These are phyloP conservation scores for Datura wrightii DNA, from an alignment of 257 asterid genomes.

Conservation along the genomic window DNA sequence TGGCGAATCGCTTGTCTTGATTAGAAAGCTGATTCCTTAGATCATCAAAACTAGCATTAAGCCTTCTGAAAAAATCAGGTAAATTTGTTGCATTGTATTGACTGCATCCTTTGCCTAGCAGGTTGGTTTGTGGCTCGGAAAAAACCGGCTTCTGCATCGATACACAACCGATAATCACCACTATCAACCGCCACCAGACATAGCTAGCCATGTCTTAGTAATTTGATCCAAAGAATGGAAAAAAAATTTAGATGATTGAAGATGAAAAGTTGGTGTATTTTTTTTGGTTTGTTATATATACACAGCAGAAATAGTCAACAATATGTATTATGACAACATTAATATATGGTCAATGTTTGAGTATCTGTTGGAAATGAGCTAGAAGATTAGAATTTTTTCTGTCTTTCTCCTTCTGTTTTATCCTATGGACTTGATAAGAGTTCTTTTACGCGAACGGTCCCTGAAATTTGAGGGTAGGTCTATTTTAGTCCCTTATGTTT, in stretches of 20 bases:
- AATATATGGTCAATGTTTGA: not conserved
- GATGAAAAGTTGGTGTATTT: not conserved
- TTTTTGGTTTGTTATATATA: not conserved
- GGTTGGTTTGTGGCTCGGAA: slow-evolving; percentile 66
- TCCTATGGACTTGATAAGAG: not conserved
- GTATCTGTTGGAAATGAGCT: not conserved
- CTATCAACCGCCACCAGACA: slow-evolving; percentile 31
- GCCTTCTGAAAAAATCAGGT: slow-evolving; percentile 55
- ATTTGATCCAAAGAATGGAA: not conserved
- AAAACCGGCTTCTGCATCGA: slow-evolving; percentile 29
- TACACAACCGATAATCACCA: slow-evolving; percentile 21
- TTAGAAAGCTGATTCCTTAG: slow-evolving; percentile 59
- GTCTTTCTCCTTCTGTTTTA: not conserved
- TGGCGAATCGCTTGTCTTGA: slow-evolving; percentile 58
- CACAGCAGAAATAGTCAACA: not conserved
- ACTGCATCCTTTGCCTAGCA: slow-evolving; percentile 69
- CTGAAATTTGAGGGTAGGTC: not conserved
- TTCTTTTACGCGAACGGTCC: not conserved
- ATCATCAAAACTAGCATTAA: slow-evolving; percentile 64
- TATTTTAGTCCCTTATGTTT: not conserved
- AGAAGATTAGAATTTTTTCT: not conserved
- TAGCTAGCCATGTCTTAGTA: slow-evolving; percentile 6
- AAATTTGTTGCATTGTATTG: slow-evolving; percentile 63
- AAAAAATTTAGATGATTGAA: not conserved
- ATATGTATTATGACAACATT: not conserved